Evolutionary conservation across 2,329 filamentous ascomycete species (phyloP).

Genomic region (Talaromyces islandicus): DNA sequence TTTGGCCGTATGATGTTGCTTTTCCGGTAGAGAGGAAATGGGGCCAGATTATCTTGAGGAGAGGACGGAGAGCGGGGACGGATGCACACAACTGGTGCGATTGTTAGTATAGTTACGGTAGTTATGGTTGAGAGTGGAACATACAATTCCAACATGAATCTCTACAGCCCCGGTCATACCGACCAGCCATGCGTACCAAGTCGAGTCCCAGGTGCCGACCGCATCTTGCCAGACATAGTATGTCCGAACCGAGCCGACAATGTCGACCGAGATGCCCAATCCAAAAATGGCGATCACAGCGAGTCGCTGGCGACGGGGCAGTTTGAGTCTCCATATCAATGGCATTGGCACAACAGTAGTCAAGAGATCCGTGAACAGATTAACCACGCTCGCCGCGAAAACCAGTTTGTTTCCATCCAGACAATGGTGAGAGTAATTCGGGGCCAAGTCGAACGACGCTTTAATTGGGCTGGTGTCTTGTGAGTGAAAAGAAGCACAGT

Average conservation of each 20-base stretch:
- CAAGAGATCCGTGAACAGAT: slow-evolving; percentile 32
- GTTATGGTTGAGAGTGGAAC: slow-evolving; percentile 2
- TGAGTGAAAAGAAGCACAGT: neutral
- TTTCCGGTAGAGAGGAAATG: slow-evolving; percentile 19
- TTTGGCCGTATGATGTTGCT: neutral
- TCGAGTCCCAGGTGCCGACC: slow-evolving; percentile 25
- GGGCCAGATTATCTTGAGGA: slow-evolving; percentile 26
- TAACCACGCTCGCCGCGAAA: slow-evolving; percentile 31
- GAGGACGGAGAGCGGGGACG: slow-evolving; percentile 30
- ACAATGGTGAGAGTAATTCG: slow-evolving; percentile 20
- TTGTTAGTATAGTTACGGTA: neutral
- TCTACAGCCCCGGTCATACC: slow-evolving; percentile 26
- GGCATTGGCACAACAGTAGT: slow-evolving; percentile 34
- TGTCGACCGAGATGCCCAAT: slow-evolving; percentile 29
- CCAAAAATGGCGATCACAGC: slow-evolving; percentile 35
- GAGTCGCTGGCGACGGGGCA: slow-evolving; percentile 29
- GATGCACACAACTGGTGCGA: slow-evolving; percentile 29
- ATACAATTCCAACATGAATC: slow-evolving; percentile 31
- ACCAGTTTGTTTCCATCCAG: slow-evolving; percentile 23
- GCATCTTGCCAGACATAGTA: slow-evolving; percentile 29
- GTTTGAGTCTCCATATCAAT: slow-evolving; percentile 34
- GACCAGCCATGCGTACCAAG: slow-evolving; percentile 30
- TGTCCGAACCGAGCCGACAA: slow-evolving; percentile 29
- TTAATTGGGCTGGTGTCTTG: slow-evolving; percentile 23
- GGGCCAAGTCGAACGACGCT: slow-evolving; percentile 13